A percentile compares a stretch with the other conserved stretches of the same genome.
Conservation (phyloP, 2,329 filamentous ascomycete species). For the Hirsutella rhossiliensis region DNA sequence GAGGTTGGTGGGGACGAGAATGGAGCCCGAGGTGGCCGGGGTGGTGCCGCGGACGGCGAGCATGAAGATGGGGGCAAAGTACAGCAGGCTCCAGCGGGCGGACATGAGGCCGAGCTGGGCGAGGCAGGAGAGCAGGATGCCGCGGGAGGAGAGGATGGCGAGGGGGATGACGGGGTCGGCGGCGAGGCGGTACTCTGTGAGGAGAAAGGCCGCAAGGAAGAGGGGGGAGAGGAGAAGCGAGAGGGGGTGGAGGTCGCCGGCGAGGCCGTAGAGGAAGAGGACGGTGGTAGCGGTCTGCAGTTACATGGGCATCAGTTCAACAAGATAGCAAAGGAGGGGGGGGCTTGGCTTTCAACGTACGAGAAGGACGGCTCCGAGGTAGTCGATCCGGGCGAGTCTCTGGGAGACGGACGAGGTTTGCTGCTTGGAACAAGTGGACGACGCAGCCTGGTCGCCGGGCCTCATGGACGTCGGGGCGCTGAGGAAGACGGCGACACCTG, state of each 20-base stretch:
- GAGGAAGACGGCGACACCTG: constrained; percentile 50
- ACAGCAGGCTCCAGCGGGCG: constrained; percentile 67
- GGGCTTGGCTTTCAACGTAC: constrained; percentile 25
- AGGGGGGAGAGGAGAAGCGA: constrained; percentile 48
- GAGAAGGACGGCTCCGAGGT: constrained; percentile 56
- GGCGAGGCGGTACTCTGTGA: constrained; percentile 52
- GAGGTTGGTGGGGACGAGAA: constrained; percentile 70
- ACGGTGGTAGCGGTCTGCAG: constrained; percentile 49
- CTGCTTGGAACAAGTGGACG: neutral
- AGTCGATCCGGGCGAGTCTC: constrained; percentile 60
- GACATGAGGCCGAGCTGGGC: constrained; percentile 70
- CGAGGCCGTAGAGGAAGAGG: constrained; percentile 60
- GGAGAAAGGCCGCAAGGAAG: constrained; percentile 38
- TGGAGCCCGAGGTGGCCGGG: constrained; percentile 59
- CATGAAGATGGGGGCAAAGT: constrained; percentile 74
- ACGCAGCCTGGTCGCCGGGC: neutral
- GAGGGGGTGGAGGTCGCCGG: constrained; percentile 44
- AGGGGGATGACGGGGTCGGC: constrained; percentile 62
- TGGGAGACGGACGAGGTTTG: constrained; percentile 22
- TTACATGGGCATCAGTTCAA: constrained; percentile 8
- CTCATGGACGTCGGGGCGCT: constrained; percentile 40
- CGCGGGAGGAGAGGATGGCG: constrained; percentile 54
- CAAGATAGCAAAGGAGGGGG: neutral
- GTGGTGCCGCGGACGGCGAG: constrained; percentile 22
- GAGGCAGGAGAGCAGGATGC: constrained; percentile 60